These are phyloP conservation scores for Botrytis porri DNA, from an alignment of 2,329 filamentous ascomycete species.

Conservation along the genomic window DNA sequence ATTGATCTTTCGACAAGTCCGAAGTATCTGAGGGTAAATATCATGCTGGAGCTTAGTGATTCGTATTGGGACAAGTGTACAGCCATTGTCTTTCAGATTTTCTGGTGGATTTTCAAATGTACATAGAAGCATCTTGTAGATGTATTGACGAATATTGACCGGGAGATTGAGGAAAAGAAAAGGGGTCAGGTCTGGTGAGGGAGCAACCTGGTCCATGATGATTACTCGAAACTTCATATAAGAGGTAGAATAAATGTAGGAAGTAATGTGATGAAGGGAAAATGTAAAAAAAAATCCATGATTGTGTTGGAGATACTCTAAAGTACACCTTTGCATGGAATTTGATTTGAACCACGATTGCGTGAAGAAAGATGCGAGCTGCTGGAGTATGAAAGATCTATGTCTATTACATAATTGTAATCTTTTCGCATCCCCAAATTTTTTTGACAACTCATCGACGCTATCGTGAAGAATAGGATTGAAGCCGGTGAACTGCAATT, in stretches of 20 bases:
- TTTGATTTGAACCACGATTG: neutral
- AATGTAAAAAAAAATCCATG: neutral
- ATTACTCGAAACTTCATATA: neutral
- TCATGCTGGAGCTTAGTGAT: neutral
- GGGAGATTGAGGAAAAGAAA: neutral
- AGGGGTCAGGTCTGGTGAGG: neutral
- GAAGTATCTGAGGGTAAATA: conserved; percentile 1
- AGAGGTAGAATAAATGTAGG: neutral
- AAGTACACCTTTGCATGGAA: neutral
- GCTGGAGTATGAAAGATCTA: neutral
- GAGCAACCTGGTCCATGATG: neutral
- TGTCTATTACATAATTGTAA: neutral
- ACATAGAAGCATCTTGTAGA: conserved; percentile 4
- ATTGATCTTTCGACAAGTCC: conserved; percentile 6
- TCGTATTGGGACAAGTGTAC: neutral
- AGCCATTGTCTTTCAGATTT: neutral
- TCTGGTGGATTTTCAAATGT: neutral
- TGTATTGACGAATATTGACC: neutral
- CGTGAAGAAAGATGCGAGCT: neutral
- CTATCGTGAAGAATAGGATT: neutral
- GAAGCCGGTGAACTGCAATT: neutral
- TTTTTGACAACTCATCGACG: neutral
- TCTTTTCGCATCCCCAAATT: too few species aligned
- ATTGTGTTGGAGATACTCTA: too few species aligned
- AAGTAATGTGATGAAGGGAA: neutral